These are phyloP conservation scores for Helicostylum pulchrum DNA, from an alignment of 192 early-diverging fungal genomes.

Conservation along the genomic window DNA sequence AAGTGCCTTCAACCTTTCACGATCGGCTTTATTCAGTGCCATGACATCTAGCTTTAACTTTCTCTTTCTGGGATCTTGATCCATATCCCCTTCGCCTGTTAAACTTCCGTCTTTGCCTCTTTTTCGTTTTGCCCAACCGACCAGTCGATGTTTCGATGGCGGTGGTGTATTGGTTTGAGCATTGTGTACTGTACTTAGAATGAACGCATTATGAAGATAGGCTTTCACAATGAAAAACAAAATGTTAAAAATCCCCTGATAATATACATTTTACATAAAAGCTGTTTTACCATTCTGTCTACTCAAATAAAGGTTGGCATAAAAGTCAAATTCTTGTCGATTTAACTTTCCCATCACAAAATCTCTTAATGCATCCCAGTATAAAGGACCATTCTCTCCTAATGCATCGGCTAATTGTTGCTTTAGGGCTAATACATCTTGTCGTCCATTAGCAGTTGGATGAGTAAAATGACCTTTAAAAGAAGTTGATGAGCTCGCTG, in stretches of 20 bases:
- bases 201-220: slow-evolving; percentile 70
- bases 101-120: slow-evolving; percentile 43
- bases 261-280: not conserved
- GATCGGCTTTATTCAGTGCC: slow-evolving; percentile 64
- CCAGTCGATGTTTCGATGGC: slow-evolving; percentile 54
- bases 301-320: slow-evolving; percentile 65
- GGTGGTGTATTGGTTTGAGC: slow-evolving; percentile 66
- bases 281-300: slow-evolving; percentile 40
- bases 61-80: slow-evolving; percentile 49
- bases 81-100: slow-evolving; percentile 27
- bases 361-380: slow-evolving; percentile 71
- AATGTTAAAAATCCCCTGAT: not conserved
- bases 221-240: slow-evolving; percentile 27
- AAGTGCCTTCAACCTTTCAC: slow-evolving; percentile 61
- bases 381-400: slow-evolving; percentile 70
- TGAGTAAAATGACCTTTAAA: slow-evolving; percentile 23
- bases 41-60: slow-evolving; percentile 70
- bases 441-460: slow-evolving; percentile 43
- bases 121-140: slow-evolving; percentile 55
- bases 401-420: slow-evolving; percentile 71
- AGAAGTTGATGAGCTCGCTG: not conserved
- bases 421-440: slow-evolving; percentile 55
- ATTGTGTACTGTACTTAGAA: slow-evolving; percentile 75
- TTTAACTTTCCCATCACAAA: slow-evolving; percentile 75
- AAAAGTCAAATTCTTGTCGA: slow-evolving; percentile 78